These are phyloP conservation scores for Platanthera zijinensis DNA, from an alignment of 106 monocot genomes.

Conservation along the genomic window DNA sequence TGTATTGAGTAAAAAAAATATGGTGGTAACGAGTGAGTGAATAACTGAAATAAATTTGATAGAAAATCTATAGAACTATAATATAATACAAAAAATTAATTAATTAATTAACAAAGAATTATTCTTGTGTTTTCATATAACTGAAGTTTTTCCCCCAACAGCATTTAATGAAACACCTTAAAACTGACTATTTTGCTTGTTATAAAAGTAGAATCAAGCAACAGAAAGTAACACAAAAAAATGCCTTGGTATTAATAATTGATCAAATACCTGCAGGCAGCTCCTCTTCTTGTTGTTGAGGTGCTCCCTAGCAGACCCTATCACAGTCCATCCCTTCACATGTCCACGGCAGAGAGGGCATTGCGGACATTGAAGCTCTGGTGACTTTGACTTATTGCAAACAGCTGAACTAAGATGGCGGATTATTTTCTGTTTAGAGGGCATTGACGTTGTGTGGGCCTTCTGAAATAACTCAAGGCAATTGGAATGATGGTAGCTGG, in stretches of 20 bases:
- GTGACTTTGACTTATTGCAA: neutral
- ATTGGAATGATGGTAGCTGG: slow-evolving; percentile 9
- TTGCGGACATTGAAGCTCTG: slow-evolving; percentile 3
- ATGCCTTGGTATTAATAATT: neutral
- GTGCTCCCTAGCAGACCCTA: slow-evolving; percentile 4
- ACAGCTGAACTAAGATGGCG: neutral
- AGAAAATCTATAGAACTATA: too few relatives aligned
- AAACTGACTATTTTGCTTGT: too few relatives aligned
- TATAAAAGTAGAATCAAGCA: too few relatives aligned
- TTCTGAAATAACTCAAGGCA: slow-evolving; percentile 12
- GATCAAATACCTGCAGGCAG: neutral
- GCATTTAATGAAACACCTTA: too few relatives aligned
- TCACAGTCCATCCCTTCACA: slow-evolving; percentile 6
- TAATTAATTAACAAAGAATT: too few relatives aligned
- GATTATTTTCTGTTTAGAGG: neutral
- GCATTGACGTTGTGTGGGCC: neutral
- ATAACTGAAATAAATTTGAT: too few relatives aligned
- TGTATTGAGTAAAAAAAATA: too few relatives aligned
- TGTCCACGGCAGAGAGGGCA: slow-evolving; percentile 12
- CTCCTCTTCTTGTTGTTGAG: slow-evolving; percentile 9
- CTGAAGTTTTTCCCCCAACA: too few relatives aligned
- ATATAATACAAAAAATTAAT: too few relatives aligned
- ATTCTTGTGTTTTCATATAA: too few relatives aligned
- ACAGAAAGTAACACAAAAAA: neutral
- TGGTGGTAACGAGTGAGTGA: too few relatives aligned